These are phyloP conservation scores for Gentiana dahurica DNA, from an alignment of 257 asterid species.

Conservation along the genomic window DNA sequence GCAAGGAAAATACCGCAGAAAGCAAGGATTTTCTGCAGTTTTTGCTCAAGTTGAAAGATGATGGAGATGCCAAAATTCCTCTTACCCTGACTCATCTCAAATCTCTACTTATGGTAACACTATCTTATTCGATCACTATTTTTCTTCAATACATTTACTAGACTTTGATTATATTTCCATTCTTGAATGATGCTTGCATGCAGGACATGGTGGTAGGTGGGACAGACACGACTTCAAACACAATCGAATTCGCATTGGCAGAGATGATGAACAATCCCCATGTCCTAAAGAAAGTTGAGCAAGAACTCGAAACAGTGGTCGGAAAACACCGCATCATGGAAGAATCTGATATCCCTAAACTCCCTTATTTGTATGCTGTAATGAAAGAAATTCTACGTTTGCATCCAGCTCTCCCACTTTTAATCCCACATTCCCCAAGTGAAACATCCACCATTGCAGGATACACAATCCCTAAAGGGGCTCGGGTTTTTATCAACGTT, in stretches of 20 bases:
- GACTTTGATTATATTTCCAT: too few species aligned
- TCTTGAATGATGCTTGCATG: background rate
- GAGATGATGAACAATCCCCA: constrained; percentile 27
- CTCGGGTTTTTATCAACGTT: constrained; percentile 34
- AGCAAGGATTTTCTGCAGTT: constrained; percentile 21
- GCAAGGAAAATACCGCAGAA: background rate
- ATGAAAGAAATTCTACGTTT: constrained; percentile 45
- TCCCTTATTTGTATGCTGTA: constrained; percentile 37
- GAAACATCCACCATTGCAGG: constrained; percentile 30
- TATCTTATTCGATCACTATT: too few species aligned
- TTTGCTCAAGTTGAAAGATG: constrained; percentile 32
- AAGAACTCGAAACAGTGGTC: constrained; percentile 34
- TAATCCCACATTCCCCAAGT: constrained; percentile 38
- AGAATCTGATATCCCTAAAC: constrained; percentile 38
- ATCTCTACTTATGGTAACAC: constrained; percentile 45
- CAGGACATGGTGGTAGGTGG: constrained; percentile 46
- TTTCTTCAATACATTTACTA: too few species aligned
- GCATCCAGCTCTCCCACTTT: constrained; percentile 36
- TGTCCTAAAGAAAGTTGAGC: constrained; percentile 22
- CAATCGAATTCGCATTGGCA: constrained; percentile 28
- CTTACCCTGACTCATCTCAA: constrained; percentile 46
- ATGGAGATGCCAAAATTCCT: constrained; percentile 29
- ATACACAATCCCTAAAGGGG: constrained; percentile 27
- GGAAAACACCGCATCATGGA: constrained; percentile 30
- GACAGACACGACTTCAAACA: constrained; percentile 31